These are phyloP conservation scores for Arthrocladium fulminans DNA, from an alignment of 2,329 filamentous ascomycete genomes.

Conservation along the genomic window DNA sequence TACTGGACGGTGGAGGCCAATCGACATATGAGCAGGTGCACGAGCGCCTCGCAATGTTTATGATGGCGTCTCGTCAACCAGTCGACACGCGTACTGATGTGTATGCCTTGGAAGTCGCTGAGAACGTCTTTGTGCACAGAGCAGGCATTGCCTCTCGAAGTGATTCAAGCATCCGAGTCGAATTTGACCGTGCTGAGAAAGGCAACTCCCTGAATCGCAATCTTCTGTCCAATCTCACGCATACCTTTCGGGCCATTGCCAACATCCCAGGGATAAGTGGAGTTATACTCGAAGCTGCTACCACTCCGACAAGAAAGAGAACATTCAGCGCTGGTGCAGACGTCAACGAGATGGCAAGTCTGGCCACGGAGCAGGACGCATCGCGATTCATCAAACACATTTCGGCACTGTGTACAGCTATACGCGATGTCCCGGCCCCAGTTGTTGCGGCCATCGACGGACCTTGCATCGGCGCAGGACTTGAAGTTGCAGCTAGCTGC, in stretches of 20 bases:
- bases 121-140: neutral
- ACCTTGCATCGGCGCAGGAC: slow-evolving; percentile 14
- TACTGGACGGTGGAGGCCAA: neutral
- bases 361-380: slow-evolving; percentile 11
- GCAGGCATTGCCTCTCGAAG: no score
- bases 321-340: slow-evolving; percentile 80
- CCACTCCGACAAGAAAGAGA: neutral
- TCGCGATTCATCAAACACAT: neutral
- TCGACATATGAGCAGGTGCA: neutral
- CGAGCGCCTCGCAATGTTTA: neutral
- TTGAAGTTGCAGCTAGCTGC: slow-evolving; percentile 20
- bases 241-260: neutral
- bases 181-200: neutral
- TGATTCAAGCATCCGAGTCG: neutral
- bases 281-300: neutral
- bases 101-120: neutral
- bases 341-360: slow-evolving; percentile 60
- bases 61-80: neutral
- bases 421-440: slow-evolving; percentile 5
- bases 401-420: slow-evolving; percentile 1
- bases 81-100: neutral
- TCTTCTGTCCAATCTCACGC: neutral
- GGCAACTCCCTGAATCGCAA: neutral
- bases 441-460: slow-evolving; percentile 13
- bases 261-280: neutral